Evolutionary conservation across 257 asterid genomes (phyloP).

Genomic region (Knoxia roxburghii): DNA sequence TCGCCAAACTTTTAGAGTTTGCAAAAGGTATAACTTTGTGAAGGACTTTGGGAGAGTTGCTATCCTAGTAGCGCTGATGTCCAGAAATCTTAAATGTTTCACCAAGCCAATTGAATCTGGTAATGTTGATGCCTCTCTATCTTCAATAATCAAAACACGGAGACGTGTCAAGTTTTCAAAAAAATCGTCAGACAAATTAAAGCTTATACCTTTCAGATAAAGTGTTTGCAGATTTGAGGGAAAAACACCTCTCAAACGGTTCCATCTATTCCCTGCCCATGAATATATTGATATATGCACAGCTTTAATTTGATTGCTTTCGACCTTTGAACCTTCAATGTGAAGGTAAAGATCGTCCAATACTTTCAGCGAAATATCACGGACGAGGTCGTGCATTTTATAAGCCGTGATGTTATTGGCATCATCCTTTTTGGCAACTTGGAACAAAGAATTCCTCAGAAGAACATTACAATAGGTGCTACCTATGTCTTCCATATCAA

Average conservation of each 20-base stretch:
- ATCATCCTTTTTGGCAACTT: slow-evolving; percentile 15
- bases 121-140: not conserved
- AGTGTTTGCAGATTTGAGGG: slow-evolving; percentile 5
- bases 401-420: not conserved
- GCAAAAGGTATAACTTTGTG: slow-evolving; percentile 15
- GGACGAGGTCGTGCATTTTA: slow-evolving; percentile 37
- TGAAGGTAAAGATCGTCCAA: not conserved
- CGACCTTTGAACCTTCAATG: not conserved
- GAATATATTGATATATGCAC: not conserved
- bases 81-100: not conserved
- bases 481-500: slow-evolving; percentile 22
- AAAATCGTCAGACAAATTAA: not conserved
- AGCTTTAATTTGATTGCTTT: not conserved
- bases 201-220: not conserved
- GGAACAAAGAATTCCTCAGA: slow-evolving; percentile 19
- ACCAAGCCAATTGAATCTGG: not conserved
- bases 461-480: slow-evolving; percentile 4
- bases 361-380: slow-evolving; percentile 17
- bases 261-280: not conserved
- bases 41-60: slow-evolving; percentile 8
- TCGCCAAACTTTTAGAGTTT: slow-evolving; percentile 20
- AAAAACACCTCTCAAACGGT: not conserved
- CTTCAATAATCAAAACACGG: slow-evolving; percentile 1
- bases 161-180: slow-evolving; percentile 1
- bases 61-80: not conserved